phyloP scores from a whole-genome alignment of 345 rosid genomes.

The Eucalyptus viminalis region DNA sequence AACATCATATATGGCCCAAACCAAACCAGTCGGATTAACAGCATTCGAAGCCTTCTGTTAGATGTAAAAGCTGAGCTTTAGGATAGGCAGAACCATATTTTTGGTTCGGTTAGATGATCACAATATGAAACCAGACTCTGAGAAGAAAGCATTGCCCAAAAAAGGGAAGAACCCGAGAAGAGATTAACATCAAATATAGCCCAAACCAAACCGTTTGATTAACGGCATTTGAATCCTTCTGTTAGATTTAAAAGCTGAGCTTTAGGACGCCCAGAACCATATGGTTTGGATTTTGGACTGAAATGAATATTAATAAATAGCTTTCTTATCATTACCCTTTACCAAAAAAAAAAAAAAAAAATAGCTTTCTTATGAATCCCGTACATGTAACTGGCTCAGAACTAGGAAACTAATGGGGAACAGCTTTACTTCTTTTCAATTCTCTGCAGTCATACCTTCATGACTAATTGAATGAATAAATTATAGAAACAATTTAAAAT shows the following conservation, averaged over 20 bases:
- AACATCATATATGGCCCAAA: background rate
- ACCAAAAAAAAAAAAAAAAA: too few relatives aligned
- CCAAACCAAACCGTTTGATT: background rate
- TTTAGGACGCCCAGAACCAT: background rate
- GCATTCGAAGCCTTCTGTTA: background rate
- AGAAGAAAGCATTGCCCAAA: background rate
- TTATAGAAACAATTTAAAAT: background rate
- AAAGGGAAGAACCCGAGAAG: background rate
- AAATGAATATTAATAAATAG: background rate
- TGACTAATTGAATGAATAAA: background rate
- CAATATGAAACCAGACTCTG: background rate
- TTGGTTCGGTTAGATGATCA: background rate
- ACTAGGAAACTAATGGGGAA: background rate
- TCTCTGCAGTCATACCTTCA: slow-evolving; percentile 2
- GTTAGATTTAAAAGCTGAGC: background rate
- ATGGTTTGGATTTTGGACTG: background rate
- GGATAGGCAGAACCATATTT: background rate
- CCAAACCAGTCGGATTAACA: background rate
- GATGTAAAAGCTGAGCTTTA: background rate
- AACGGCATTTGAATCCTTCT: background rate
- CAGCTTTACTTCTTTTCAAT: background rate
- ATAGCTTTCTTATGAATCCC: background rate
- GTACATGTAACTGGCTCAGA: background rate
- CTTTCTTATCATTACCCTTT: too few relatives aligned
- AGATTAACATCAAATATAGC: background rate